phyloP scores from a whole-genome alignment of 371 early-diverging fungal species.

The Parasitella parasitica region DNA sequence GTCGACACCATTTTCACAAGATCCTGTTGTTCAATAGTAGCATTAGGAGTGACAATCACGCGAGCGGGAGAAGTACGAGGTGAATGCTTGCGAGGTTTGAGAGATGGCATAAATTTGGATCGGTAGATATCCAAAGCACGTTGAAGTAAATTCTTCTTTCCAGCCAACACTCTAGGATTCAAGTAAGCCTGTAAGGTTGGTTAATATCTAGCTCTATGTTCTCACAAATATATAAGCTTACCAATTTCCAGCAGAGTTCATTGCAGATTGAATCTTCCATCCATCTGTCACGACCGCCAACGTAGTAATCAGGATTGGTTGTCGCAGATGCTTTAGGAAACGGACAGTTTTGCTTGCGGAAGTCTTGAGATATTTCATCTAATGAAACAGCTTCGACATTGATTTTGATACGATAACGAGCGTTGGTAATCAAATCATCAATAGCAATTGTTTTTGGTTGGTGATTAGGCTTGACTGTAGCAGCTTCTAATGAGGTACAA shows the following conservation, averaged over 20 bases:
- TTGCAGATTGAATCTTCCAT: constrained; percentile 40
- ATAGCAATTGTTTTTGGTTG: constrained; percentile 49
- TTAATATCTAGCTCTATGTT: too few relatives aligned
- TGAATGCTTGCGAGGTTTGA: constrained; percentile 39
- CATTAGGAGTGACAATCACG: constrained; percentile 8
- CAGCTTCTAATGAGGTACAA: constrained; percentile 19
- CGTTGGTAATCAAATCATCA: constrained; percentile 27
- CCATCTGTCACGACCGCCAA: constrained; percentile 32
- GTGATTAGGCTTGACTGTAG: constrained; percentile 33
- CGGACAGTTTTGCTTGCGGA: constrained; percentile 40
- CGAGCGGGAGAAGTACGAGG: constrained; percentile 20
- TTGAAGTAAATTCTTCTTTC: constrained; percentile 44
- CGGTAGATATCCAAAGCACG: constrained; percentile 48
- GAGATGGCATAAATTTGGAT: constrained; percentile 38
- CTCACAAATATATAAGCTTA: constrained; percentile 5
- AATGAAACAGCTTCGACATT: constrained; percentile 38
- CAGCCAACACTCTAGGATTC: constrained; percentile 42
- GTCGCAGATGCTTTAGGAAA: constrained; percentile 35
- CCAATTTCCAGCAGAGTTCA: constrained; percentile 49
- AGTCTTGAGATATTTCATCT: constrained; percentile 37
- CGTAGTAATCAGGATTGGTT: constrained; percentile 21
- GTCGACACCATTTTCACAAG: constrained; percentile 14
- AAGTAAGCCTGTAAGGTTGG: constrained; percentile 35
- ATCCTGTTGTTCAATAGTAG: constrained; percentile 10
- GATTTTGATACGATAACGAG: constrained; percentile 43